Base-by-base conservation (phyloP, 495 filamentous ascomycete genomes). In the Hypoxylon lienhwacheense region DNA sequence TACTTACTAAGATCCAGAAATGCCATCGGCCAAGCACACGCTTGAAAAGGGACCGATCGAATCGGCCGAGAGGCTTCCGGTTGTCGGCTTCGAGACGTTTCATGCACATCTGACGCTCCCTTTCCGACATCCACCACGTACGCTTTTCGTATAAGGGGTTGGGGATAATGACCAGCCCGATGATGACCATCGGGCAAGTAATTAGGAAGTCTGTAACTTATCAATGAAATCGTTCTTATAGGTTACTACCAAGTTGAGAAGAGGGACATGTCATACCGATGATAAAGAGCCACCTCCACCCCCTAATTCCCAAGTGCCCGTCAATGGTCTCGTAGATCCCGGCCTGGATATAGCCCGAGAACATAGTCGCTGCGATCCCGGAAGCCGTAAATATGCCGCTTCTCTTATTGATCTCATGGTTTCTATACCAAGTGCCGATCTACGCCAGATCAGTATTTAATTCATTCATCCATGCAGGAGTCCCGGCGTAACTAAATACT, bases 271-370 rank as follows among this genome's bases (percentile, higher is more conserved):
- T 33, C 2, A 66, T 63, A 49, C 73, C 69, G 21, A 63, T 55
- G 24, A 63, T 55, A 14, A 80, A 81, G 4, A 81, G 66, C 79
- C 79, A 81, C 60, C 76, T 62, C 79, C 78, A 82, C 0, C 78
- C 79, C 0, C 71, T 65, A 1, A 81, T 47, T 0, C 77, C 78
- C 11, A 54, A 53, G 6, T 51, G 56, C 16, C 75, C 76, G 28
- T 80, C 59, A 37, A 81, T 51, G 21, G 65, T 71, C 8, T 65
- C 69, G 47, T 79, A 70, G 28, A 76, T 73, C 1, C 70, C 74
- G 2, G 74, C 74, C 44, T 80, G 76, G 25, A 81, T 70, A 40
- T 78, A 76, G 5, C 65, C 65, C 5, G 62, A 55, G 37, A 67
- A 60, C 63, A 67, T 62, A 17, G 59, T 63, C 7, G 63, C 65